Evolutionary conservation across 2,329 filamentous ascomycete genomes (phyloP).

Genomic region (Sphaerulina vaccinii): DNA sequence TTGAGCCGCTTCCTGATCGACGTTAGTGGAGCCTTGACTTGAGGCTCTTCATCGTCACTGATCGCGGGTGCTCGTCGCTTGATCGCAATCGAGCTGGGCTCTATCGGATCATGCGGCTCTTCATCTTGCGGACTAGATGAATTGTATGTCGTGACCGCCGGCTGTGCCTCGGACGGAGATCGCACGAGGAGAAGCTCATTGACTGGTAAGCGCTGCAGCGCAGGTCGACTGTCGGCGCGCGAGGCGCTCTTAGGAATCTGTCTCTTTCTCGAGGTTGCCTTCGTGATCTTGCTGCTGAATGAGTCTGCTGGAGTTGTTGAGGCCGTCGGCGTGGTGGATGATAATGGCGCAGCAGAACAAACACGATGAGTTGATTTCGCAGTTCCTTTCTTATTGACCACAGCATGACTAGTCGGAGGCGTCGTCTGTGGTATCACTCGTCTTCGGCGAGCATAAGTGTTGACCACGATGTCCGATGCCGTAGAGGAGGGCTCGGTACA

Average conservation of each 20-base stretch:
- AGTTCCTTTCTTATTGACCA: neutral
- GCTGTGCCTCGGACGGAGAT: neutral
- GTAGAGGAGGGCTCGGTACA: neutral
- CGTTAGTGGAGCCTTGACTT: slow-evolving; percentile 22
- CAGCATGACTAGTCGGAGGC: neutral
- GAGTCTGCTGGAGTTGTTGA: too few species aligned
- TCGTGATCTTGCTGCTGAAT: neutral
- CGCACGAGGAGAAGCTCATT: slow-evolving; percentile 27
- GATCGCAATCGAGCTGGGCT: slow-evolving; percentile 6
- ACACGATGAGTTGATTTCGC: neutral
- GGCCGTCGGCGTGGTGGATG: neutral
- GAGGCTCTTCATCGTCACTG: neutral
- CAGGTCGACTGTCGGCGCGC: neutral
- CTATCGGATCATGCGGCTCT: slow-evolving; percentile 24
- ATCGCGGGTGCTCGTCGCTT: neutral
- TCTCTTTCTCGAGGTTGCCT: too few species aligned
- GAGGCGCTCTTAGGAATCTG: neutral
- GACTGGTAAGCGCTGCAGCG: slow-evolving; percentile 17
- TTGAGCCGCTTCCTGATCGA: slow-evolving; percentile 27
- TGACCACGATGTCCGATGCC: neutral
- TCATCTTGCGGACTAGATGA: slow-evolving; percentile 10
- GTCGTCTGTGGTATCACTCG: neutral
- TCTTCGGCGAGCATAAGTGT: neutral
- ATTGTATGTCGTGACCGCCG: neutral
- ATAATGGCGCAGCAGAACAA: neutral